Conservation (phyloP, 2,329 filamentous ascomycete genomes). For the Paecilomyces fulvus region DNA sequence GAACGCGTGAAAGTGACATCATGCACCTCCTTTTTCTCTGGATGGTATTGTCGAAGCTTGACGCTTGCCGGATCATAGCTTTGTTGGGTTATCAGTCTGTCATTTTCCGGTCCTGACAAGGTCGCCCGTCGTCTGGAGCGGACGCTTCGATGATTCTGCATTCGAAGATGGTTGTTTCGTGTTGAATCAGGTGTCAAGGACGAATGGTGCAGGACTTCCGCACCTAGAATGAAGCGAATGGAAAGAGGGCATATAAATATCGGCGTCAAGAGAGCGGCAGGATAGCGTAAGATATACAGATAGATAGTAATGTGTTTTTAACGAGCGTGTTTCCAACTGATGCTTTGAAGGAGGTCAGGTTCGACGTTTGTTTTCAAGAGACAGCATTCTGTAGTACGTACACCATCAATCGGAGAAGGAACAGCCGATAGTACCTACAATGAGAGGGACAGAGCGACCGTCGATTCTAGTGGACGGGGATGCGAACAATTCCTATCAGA, state of each 20-base stretch:
- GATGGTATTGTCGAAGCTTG: neutral
- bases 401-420: neutral
- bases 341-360: neutral
- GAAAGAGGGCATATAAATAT: neutral
- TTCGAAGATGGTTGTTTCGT: neutral
- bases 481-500: neutral
- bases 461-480: neutral
- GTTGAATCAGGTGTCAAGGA: neutral
- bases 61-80: neutral
- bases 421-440: neutral
- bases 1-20: neutral
- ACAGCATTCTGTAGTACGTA: neutral
- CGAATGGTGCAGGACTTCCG: neutral
- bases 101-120: neutral
- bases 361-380: neutral
- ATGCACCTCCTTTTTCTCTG: neutral
- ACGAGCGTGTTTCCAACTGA: neutral
- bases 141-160: neutral
- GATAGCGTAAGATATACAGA: neutral
- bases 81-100: neutral
- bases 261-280: neutral
- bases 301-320: neutral
- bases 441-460: neutral
- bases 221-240: neutral
- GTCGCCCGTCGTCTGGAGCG: neutral